Evolutionary conservation across 495 filamentous ascomycete genomes (phyloP).

Genomic region (Penicillium fimorum): DNA sequence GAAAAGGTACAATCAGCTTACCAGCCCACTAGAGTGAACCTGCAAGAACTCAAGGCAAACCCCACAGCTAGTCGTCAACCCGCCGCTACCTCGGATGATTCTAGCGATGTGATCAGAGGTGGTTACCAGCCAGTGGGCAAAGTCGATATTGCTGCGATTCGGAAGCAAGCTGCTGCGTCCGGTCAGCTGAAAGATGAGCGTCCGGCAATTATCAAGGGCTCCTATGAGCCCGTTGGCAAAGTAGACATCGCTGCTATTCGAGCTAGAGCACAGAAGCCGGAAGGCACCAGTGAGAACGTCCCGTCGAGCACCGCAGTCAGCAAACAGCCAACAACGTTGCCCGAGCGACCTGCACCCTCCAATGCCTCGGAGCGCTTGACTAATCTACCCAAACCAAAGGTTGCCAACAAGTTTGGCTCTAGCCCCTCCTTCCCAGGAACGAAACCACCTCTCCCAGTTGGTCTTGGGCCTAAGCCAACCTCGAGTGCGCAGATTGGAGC

Average conservation of each 20-base stretch:
- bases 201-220: slow-evolving; percentile 79
- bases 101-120: slow-evolving; percentile 71
- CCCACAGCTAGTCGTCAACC: slow-evolving; percentile 50
- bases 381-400: slow-evolving; percentile 87
- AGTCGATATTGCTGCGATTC: slow-evolving; percentile 88
- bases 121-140: slow-evolving; percentile 96
- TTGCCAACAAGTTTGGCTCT: slow-evolving; percentile 78
- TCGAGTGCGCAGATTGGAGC: slow-evolving; percentile 63
- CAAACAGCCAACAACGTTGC: slow-evolving; percentile 54
- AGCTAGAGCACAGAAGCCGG: slow-evolving; percentile 68
- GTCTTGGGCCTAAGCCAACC: slow-evolving; percentile 52
- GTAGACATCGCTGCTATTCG: slow-evolving; percentile 94
- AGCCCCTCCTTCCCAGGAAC: slow-evolving; percentile 76
- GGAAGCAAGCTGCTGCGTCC: slow-evolving; percentile 69
- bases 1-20: slow-evolving; percentile 93
- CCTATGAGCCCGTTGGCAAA: slow-evolving; percentile 90
- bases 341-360: slow-evolving; percentile 68
- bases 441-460: slow-evolving; percentile 77
- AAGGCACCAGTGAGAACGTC: slow-evolving; percentile 43
- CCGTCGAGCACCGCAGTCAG: slow-evolving; percentile 32
- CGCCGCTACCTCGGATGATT: slow-evolving; percentile 33
- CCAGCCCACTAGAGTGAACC: slow-evolving; percentile 89
- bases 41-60: slow-evolving; percentile 69
- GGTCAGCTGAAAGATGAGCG: slow-evolving; percentile 65
- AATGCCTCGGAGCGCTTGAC: slow-evolving; percentile 75